Conservation (phyloP, 2,329 filamentous ascomycete genomes). For the Aureobasidium vineae region DNA sequence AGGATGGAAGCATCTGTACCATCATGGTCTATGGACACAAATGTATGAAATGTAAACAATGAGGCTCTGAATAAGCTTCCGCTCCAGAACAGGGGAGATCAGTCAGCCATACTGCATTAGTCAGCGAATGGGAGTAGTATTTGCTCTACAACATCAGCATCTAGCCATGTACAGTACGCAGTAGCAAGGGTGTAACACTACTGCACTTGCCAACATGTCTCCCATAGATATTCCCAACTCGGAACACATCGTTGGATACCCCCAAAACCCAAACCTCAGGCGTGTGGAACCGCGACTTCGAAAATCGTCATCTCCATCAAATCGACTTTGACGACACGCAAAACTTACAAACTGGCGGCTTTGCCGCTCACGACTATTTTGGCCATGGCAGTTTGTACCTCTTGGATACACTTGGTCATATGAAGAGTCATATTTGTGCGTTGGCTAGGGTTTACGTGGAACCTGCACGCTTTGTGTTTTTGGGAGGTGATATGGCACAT, state of each 20-base stretch:
- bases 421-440: constrained; percentile 48
- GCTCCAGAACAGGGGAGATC: neutral
- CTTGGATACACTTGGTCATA: constrained; percentile 54
- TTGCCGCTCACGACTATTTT: constrained; percentile 54
- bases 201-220: neutral
- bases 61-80: neutral
- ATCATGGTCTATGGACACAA: neutral
- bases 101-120: neutral
- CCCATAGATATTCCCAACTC: neutral
- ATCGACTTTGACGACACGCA: too few species aligned
- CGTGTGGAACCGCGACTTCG: too few species aligned
- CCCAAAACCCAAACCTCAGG: too few species aligned
- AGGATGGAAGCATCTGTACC: too few species aligned
- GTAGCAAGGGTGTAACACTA: neutral
- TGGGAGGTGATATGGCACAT: constrained; percentile 49
- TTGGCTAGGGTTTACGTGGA: constrained; percentile 45
- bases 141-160: neutral
- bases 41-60: neutral
- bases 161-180: too few species aligned
- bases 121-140: neutral
- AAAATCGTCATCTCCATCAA: too few species aligned
- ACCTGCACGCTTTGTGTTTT: constrained; percentile 48
- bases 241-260: neutral
- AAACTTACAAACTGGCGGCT: constrained; percentile 37
- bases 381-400: constrained; percentile 58